Conservation (phyloP, 495 filamentous ascomycete species). For the Neurospora sp. region DNA sequence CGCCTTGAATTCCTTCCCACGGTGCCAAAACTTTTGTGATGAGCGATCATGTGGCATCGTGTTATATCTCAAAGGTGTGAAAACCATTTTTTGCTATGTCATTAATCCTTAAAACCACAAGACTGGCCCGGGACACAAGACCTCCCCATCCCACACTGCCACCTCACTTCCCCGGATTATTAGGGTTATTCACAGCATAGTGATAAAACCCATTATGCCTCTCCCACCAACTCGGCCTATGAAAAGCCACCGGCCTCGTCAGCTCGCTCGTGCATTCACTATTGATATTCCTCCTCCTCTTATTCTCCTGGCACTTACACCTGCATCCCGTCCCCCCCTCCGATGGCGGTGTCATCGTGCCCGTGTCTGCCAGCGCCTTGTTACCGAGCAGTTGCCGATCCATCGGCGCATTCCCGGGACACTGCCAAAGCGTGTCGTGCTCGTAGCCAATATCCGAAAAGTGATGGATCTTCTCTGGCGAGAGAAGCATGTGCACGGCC, state of each 20-base stretch:
- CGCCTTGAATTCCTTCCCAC: neutral
- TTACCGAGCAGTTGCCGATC: constrained; percentile 28
- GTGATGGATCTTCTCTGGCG: constrained; percentile 40
- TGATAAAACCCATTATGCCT: neutral
- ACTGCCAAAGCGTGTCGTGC: constrained; percentile 40
- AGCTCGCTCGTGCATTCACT: constrained; percentile 26
- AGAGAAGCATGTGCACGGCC: constrained; percentile 39
- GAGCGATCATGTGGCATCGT: neutral
- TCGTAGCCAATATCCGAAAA: constrained; percentile 44
- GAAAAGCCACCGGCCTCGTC: constrained; percentile 16
- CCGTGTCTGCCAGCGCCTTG: constrained; percentile 17
- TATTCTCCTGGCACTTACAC: constrained; percentile 33
- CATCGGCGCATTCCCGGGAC: constrained; percentile 33
- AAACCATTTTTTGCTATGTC: neutral
- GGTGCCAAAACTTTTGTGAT: neutral
- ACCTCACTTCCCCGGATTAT: neutral
- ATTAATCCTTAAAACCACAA: neutral
- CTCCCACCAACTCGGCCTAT: neutral
- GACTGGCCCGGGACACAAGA: neutral
- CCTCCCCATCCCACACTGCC: neutral
- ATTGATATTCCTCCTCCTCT: constrained; percentile 20
- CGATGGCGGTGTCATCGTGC: constrained; percentile 21
- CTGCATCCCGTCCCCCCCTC: constrained; percentile 33
- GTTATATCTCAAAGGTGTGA: neutral
- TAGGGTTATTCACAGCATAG: neutral